Evolutionary conservation across 179 eudicot genomes (phyloP).

Genomic region (Drosera spatulata): DNA sequence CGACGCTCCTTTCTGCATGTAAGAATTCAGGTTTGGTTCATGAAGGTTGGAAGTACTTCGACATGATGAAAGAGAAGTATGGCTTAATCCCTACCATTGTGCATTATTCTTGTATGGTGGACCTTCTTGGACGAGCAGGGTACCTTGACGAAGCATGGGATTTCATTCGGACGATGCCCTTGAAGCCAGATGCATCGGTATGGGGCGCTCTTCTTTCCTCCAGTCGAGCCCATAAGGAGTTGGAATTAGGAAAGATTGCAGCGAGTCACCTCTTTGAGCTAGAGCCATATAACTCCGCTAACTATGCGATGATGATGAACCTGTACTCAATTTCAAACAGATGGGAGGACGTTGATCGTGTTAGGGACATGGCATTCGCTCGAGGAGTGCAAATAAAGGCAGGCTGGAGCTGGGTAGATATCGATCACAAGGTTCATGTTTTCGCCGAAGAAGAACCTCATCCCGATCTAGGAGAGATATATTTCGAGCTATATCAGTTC

Average conservation of each 20-base stretch:
- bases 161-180: conserved; percentile 19
- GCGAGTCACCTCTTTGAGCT: conserved; percentile 33
- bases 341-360: conserved; percentile 28
- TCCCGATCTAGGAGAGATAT: conserved; percentile 40
- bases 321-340: conserved; percentile 28
- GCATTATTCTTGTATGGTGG: conserved; percentile 38
- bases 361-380: conserved; percentile 31
- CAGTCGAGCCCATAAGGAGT: conserved; percentile 24
- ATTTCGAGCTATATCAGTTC: conserved; percentile 42
- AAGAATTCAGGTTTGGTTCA: conserved; percentile 28
- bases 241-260: conserved; percentile 28
- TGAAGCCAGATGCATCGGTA: conserved; percentile 23
- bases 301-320: conserved; percentile 31
- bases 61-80: conserved; percentile 16
- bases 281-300: conserved; percentile 28
- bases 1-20: conserved; percentile 38
- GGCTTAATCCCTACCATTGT: conserved; percentile 24
- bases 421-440: conserved; percentile 24
- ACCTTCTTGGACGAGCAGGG: conserved; percentile 35
- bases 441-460: conserved; percentile 41
- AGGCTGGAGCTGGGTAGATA: conserved; percentile 53
- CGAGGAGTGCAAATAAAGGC: conserved; percentile 24
- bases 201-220: conserved; percentile 40
- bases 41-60: conserved; percentile 22
- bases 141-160: conserved; percentile 28